A percentile compares a stretch with the other conserved stretches of the same genome.
These are phyloP conservation scores for Ceratocystis smalleyi DNA, from an alignment of 2,329 filamentous ascomycete genomes.

Conservation along the genomic window DNA sequence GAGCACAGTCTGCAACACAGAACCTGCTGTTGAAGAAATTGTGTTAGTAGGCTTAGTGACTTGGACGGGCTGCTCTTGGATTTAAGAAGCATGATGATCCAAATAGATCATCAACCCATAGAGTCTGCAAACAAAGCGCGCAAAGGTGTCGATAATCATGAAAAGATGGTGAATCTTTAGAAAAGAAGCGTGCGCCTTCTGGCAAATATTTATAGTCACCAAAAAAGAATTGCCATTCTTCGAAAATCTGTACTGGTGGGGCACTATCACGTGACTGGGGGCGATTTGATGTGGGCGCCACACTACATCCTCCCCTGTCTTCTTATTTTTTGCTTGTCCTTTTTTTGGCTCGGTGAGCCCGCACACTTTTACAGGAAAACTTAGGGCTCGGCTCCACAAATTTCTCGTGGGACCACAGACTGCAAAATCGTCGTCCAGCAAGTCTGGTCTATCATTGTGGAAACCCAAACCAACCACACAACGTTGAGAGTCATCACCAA, in stretches of 20 bases:
- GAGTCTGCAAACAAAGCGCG: neutral
- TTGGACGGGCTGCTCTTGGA: neutral
- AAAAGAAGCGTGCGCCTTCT: neutral
- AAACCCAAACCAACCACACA: constrained; percentile 17
- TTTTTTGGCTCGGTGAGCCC: constrained; percentile 8
- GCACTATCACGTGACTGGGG: neutral
- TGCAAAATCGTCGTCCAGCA: constrained; percentile 17
- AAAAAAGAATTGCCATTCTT: constrained; percentile 22
- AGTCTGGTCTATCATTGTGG: constrained; percentile 17
- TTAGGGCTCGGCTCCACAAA: constrained; percentile 17
- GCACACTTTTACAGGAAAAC: constrained; percentile 15
- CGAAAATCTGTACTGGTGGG: constrained; percentile 18
- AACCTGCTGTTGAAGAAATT: neutral
- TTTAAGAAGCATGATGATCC: neutral
- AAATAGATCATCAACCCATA: neutral
- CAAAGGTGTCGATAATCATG: neutral
- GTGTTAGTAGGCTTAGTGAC: neutral
- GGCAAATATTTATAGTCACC: constrained; percentile 2
- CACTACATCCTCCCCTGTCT: neutral
- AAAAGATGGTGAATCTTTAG: neutral
- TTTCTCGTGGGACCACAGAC: constrained; percentile 14
- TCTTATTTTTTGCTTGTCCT: neutral
- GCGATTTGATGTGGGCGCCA: neutral
- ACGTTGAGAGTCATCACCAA: constrained; percentile 18
- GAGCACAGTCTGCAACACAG: neutral